Base-by-base conservation (phyloP, 2,329 filamentous ascomycete genomes). In the Curvularia lunata region DNA sequence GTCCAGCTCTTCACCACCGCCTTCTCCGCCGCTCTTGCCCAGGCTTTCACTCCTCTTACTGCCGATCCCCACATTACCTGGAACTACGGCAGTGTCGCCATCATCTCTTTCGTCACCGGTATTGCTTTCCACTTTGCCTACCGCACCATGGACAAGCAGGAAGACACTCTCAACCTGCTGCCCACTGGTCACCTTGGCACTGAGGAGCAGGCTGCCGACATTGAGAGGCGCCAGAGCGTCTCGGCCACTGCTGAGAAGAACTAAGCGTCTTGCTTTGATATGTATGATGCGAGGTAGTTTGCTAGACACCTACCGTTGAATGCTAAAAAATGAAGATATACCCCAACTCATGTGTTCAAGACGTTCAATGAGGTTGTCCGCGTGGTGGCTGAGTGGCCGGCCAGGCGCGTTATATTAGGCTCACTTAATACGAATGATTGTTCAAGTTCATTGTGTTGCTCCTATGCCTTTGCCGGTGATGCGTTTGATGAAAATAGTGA, bases 151-250 rank as follows among this genome's bases (percentile, higher is more conserved):
- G 76, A 78, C 56, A 66, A 64, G 52, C 58, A 73, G 48, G 75
- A 78, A 56, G 71, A 77, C n/a, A 25, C 63, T 52, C 71, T 78
- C 58, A 77, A 78, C 67, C 51, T 75, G 67, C 59, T 78, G 48
- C 75, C 75, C 5, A 76, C 73, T 12, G 75, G 74, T 46, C 74
- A 76, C 38, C 37, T 77, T 43, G 73, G 68, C 42, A 76, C 62
- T 5, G 47, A 56, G 8, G 53, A 27, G 7, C 70, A 75, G 61
- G 66, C 65, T 34, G 61, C 59, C 19, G 74, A 77, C 48, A 38
- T 76, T 19, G 74, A 77, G 66, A 56, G 63, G 47, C 66, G 65
- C 28, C 48, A 58, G 34, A 70, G 67, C 46, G 52, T 65, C 25
- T 61, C 57, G 18, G 38, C 56, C 9, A 43, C 45, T 21, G 46